phyloP scores from a whole-genome alignment of 2,329 filamentous ascomycete genomes.

The Calonectria montana region DNA sequence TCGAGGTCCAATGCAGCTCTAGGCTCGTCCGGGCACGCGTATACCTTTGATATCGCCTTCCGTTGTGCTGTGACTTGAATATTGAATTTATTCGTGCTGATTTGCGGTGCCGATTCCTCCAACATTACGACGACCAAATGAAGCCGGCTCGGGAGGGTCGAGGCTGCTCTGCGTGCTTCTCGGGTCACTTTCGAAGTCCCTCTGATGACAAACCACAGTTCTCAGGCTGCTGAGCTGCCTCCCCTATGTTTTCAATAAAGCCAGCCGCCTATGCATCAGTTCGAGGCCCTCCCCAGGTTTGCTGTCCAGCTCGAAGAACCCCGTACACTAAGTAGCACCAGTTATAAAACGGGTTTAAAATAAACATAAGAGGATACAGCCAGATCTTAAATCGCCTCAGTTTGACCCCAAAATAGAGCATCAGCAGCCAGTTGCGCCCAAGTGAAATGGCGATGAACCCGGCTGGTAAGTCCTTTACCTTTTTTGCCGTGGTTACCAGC shows the following conservation, averaged over 20 bases:
- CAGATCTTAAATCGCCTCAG: slow-evolving; percentile 92
- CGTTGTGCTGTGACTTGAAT: slow-evolving; percentile 82
- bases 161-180: slow-evolving; percentile 57
- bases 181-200: slow-evolving; percentile 80
- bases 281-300: slow-evolving; percentile 95
- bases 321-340: slow-evolving; percentile 99
- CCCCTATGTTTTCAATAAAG: slow-evolving; percentile 77
- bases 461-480: slow-evolving; percentile 82
- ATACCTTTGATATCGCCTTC: slow-evolving; percentile 75
- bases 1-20: slow-evolving; percentile 42
- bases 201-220: slow-evolving; percentile 81
- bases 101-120: slow-evolving; percentile 67
- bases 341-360: slow-evolving; percentile 96
- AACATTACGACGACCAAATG: slow-evolving; percentile 47
- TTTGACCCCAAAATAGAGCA: slow-evolving; percentile 94
- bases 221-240: slow-evolving; percentile 86
- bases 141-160: slow-evolving; percentile 42
- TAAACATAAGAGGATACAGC: slow-evolving; percentile 95
- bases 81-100: slow-evolving; percentile 79
- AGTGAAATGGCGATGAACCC: slow-evolving; percentile 95
- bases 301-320: slow-evolving; percentile 92
- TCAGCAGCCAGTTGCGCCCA: slow-evolving; percentile 92
- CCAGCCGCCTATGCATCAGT: slow-evolving; percentile 89
- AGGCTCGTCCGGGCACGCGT: slow-evolving; percentile 75
- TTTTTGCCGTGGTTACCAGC: slow-evolving; percentile 85